Conservation (phyloP, 208 protist species). For the Leishmania major region DNA sequence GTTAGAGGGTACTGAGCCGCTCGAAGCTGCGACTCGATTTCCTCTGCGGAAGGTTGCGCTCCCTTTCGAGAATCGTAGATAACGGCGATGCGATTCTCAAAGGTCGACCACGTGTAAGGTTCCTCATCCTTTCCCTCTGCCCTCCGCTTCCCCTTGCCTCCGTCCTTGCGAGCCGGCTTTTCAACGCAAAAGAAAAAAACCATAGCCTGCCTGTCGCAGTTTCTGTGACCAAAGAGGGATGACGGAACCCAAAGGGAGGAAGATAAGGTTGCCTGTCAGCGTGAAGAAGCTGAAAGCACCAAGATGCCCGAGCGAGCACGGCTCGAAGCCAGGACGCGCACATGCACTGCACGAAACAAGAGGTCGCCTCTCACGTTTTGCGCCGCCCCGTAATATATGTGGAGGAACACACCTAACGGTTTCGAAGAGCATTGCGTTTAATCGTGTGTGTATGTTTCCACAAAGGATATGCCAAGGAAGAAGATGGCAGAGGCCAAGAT, state of each 20-base stretch:
- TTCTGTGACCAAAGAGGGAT: not conserved
- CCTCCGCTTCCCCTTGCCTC: not conserved
- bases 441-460: not conserved
- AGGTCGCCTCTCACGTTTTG: not conserved
- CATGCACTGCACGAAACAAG: not conserved
- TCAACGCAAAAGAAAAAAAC: conserved; percentile 17
- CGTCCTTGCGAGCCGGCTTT: not conserved
- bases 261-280: too few species aligned
- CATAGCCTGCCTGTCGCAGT: not conserved
- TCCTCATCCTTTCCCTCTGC: conserved; percentile 14
- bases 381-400: not conserved
- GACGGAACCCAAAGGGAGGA: not conserved
- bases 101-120: conserved; percentile 32
- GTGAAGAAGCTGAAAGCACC: not conserved
- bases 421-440: not conserved
- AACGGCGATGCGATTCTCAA: conserved; percentile 33
- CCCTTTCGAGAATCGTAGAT: conserved; percentile 27
- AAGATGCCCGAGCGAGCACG: not conserved
- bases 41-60: conserved; percentile 14
- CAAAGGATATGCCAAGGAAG: not conserved
- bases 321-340: not conserved
- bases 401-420: not conserved
- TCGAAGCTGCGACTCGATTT: conserved; percentile 27
- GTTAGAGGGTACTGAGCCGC: conserved; percentile 21
- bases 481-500: not conserved